Base-by-base conservation (phyloP, 345 rosid species). In the Clarkia xantiana region DNA sequence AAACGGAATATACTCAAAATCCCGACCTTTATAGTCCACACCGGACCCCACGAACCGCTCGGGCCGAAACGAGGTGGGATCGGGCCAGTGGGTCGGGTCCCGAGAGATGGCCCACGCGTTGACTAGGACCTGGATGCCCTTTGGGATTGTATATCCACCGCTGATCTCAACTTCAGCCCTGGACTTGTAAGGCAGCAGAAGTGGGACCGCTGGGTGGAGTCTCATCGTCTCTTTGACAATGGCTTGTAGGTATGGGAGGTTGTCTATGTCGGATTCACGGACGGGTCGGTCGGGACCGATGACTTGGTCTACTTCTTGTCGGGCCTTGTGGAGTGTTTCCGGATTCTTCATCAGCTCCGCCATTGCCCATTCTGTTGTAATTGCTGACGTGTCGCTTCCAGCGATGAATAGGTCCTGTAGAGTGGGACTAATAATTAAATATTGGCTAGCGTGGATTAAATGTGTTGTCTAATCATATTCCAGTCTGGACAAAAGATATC, bases 291-390 rank as follows among this genome's bases (percentile, higher is more conserved):
- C 65, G 0, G 17, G 54, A 11, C 65, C 59, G 0, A 53, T 46
- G 49, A 48, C 61, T n/a, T 18, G 9, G 14, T 22, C 11, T 13
- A 69, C 43, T 18, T 60, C 60, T 0, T 40, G 15, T 22, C 54
- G 47, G 1, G 56, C 52, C 51, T 29, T 56, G 18, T 46, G 15
- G 14, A 9, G 8, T 53, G 65, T 6, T 54, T 53, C 16, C 39
- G 60, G 0, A 29, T 5, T 4, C 8, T 29, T 29, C 36, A 67
- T 42, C 11, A 67, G 45, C 42, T 61, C 67, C 16, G 52, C 52
- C 69, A 69, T 69, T 5, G 60, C 66, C 74, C 70, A 69, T 25
- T 69, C 73, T 1, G 67, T 14, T 1, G 69, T 64, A 2, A 52
- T 47, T 1, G 66, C 34, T 0, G 67, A 64, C 13, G 74, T 64